A percentile compares a stretch with the other conserved stretches of the same genome.
Conservation (phyloP, 192 early-diverging fungal genomes). For the Dispira parvispora region DNA sequence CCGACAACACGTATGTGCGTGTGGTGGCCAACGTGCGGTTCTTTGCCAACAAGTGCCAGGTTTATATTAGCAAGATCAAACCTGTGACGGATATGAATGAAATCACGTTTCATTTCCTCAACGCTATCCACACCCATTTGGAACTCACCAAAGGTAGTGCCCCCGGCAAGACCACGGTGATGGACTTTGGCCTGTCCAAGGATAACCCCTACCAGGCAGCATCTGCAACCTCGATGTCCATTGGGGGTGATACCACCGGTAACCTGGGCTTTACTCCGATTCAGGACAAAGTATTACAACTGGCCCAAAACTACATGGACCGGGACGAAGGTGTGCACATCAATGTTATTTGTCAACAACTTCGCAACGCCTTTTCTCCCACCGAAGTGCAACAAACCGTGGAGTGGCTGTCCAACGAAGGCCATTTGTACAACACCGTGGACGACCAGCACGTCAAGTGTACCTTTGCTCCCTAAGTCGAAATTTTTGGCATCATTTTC, state of each 20-base stretch:
- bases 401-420: conserved; percentile 39
- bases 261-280: background rate
- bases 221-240: background rate
- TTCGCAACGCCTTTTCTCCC: conserved; percentile 19
- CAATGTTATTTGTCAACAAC: conserved; percentile 19
- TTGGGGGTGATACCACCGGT: background rate
- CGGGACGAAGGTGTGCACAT: conserved; percentile 29
- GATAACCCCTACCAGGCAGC: conserved; percentile 4
- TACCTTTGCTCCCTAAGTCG: conserved; percentile 9
- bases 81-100: conserved; percentile 57
- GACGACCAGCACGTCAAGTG: conserved; percentile 47
- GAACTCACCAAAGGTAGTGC: conserved; percentile 25
- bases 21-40: conserved; percentile 49
- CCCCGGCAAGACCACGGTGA: conserved; percentile 8
- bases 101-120: conserved; percentile 56
- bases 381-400: conserved; percentile 19
- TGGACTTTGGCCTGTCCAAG: conserved; percentile 10
- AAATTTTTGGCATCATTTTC: no score
- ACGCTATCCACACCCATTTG: conserved; percentile 47
- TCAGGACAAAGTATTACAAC: conserved; percentile 3
- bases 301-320: conserved; percentile 10
- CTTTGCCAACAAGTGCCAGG: conserved; percentile 35
- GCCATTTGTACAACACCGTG: conserved; percentile 45
- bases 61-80: conserved; percentile 38
- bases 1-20: conserved; percentile 48